These are phyloP conservation scores for Cutaneotrichosporon cutaneum DNA, from an alignment of 1,284 basidiomycete species.

Conservation along the genomic window DNA sequence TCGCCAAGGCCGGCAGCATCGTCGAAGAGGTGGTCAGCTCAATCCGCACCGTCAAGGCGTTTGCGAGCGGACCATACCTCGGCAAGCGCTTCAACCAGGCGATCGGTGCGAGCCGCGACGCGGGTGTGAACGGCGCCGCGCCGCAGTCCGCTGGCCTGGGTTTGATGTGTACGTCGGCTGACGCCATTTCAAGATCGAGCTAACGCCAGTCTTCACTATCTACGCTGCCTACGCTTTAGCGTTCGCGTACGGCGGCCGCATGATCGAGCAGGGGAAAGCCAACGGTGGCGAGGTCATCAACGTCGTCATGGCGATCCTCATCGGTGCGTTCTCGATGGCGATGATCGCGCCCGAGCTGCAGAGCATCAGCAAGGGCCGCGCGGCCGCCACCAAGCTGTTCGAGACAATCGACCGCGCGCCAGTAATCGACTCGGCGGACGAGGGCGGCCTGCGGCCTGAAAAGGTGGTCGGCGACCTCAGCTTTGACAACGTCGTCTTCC, in stretches of 20 bases:
- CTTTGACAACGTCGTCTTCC: conserved; percentile 77
- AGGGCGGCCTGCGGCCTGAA: conserved; percentile 69
- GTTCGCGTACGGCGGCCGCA: conserved; percentile 53
- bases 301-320: conserved; percentile 78
- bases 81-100: conserved; percentile 67
- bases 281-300: conserved; percentile 70
- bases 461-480: conserved; percentile 71
- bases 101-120: conserved; percentile 60
- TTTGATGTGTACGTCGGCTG: conserved; percentile 46
- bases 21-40: conserved; percentile 84
- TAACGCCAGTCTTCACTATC: conserved; percentile 64
- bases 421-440: conserved; percentile 75
- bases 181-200: conserved; percentile 56
- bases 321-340: conserved; percentile 83
- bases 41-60: conserved; percentile 71
- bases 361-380: conserved; percentile 77
- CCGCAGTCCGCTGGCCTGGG: conserved; percentile 68
- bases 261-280: conserved; percentile 55
- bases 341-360: conserved; percentile 68
- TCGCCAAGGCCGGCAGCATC: conserved; percentile 78
- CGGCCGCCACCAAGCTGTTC: conserved; percentile 90
- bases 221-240: conserved; percentile 58
- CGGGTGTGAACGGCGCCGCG: conserved; percentile 68
- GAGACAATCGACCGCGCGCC: conserved; percentile 82
- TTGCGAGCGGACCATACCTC: conserved; percentile 74